A percentile compares a stretch with the other conserved stretches of the same genome.
These are phyloP conservation scores for Calonectria hongkongensis DNA, from an alignment of 2,329 filamentous ascomycete species.

Conservation along the genomic window DNA sequence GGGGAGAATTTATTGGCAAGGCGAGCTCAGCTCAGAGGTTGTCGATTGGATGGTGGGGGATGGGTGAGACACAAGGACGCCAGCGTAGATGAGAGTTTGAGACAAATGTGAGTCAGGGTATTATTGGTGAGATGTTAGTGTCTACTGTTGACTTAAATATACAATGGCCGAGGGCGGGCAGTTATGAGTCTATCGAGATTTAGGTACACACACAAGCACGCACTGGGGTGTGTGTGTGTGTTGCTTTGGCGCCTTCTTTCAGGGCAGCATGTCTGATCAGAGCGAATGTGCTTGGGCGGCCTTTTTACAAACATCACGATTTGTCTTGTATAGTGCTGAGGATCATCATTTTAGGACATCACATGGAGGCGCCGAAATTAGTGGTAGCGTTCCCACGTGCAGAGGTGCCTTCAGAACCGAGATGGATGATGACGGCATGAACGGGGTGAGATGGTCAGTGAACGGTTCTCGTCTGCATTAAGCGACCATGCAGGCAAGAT, in stretches of 20 bases:
- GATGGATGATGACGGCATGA: constrained; percentile 24
- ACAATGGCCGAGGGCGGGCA: neutral
- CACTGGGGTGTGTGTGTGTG: neutral
- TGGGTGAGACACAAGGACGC: constrained; percentile 25
- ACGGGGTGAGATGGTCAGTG: constrained; percentile 1
- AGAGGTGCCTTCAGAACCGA: neutral
- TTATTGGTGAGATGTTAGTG: neutral
- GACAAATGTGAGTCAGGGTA: constrained; percentile 9
- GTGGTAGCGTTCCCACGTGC: neutral
- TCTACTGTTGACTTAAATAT: neutral
- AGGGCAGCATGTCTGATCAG: constrained; percentile 13
- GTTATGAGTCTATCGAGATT: constrained; percentile 9
- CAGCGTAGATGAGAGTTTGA: constrained; percentile 19
- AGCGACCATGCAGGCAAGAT: neutral
- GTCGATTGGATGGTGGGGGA: constrained; percentile 12
- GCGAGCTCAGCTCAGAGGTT: constrained; percentile 7
- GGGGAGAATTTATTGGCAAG: constrained; percentile 1
- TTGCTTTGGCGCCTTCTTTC: neutral
- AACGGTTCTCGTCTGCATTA: constrained; percentile 9
- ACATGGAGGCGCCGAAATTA: neutral
- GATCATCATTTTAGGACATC: constrained; percentile 4
- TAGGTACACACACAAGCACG: neutral
- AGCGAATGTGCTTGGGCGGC: neutral
- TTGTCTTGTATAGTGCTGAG: constrained; percentile 1
- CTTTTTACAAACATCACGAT: constrained; percentile 5